Conservation (phyloP, 1,139 yeast genomes). For the Debaryomyces nepalensis region DNA sequence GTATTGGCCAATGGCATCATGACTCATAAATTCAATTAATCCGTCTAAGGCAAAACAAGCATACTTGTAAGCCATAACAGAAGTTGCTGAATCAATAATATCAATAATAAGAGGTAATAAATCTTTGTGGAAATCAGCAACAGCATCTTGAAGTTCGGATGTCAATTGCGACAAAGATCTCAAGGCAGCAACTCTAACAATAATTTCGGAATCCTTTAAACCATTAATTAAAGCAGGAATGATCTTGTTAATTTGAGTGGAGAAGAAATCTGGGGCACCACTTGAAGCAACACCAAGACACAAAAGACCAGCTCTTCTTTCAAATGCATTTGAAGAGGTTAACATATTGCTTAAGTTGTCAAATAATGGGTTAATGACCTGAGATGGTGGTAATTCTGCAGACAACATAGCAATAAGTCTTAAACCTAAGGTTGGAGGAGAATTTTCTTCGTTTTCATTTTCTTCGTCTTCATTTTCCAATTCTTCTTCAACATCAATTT, state of each 20-base stretch:
- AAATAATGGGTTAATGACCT: conserved; percentile 80
- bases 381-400: conserved; percentile 87
- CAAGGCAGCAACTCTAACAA: conserved; percentile 86
- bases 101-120: conserved; percentile 86
- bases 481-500: conserved; percentile 72
- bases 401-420: conserved; percentile 81
- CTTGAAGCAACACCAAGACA: conserved; percentile 82
- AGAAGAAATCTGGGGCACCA: conserved; percentile 93
- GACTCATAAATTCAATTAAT: conserved; percentile 86
- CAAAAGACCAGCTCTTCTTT: conserved; percentile 86
- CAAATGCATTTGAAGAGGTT: conserved; percentile 65
- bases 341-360: conserved; percentile 69
- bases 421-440: conserved; percentile 78
- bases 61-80: conserved; percentile 83
- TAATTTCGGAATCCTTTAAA: conserved; percentile 73
- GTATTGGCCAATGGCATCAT: conserved; percentile 81
- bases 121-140: conserved; percentile 81
- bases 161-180: conserved; percentile 81
- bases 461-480: conserved; percentile 82
- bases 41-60: conserved; percentile 94
- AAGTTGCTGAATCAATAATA: conserved; percentile 84
- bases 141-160: conserved; percentile 79
- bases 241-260: conserved; percentile 73
- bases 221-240: conserved; percentile 77
- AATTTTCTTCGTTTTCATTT: conserved; percentile 89